phyloP scores from a whole-genome alignment of 2,329 filamentous ascomycete species.

The Colletotrichum spinosum region DNA sequence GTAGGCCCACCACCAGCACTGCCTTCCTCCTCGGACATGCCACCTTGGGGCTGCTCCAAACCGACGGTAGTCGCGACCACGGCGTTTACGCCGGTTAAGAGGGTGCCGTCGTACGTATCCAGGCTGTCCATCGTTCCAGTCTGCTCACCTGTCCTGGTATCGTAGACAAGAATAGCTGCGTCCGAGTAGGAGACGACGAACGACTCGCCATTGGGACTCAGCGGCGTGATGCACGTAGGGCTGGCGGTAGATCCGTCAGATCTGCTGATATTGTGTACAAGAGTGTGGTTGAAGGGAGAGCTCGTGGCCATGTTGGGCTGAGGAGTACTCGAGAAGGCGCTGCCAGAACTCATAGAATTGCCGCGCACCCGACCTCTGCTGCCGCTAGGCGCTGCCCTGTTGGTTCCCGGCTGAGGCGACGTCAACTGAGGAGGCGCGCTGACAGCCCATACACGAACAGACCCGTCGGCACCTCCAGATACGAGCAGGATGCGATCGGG shows the following conservation, averaged over 20 bases:
- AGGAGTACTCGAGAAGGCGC: slow-evolving; percentile 88
- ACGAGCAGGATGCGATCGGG: slow-evolving; percentile 90
- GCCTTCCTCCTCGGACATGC: slow-evolving; percentile 79
- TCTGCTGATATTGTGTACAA: slow-evolving; percentile 87
- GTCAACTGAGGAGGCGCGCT: slow-evolving; percentile 88
- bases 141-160: slow-evolving; percentile 91
- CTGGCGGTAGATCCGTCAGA: slow-evolving; percentile 74
- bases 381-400: slow-evolving; percentile 66
- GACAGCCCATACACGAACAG: slow-evolving; percentile 93
- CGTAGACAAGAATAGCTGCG: slow-evolving; percentile 90
- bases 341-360: slow-evolving; percentile 94
- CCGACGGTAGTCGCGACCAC: slow-evolving; percentile 89
- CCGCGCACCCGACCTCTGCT: slow-evolving; percentile 82
- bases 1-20: slow-evolving; percentile 81
- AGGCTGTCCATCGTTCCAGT: slow-evolving; percentile 92
- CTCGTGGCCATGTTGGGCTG: slow-evolving; percentile 88
- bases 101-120: slow-evolving; percentile 91
- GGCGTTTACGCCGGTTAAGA: slow-evolving; percentile 84
- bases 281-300: slow-evolving; percentile 87
- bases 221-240: slow-evolving; percentile 91
- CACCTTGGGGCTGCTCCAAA: slow-evolving; percentile 76
- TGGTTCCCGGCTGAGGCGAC: slow-evolving; percentile 78
- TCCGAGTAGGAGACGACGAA: slow-evolving; percentile 96
- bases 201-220: slow-evolving; percentile 84
- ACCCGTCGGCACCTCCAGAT: slow-evolving; percentile 91